These are phyloP conservation scores for Anacardium occidentale DNA, from an alignment of 345 rosid species.

Conservation along the genomic window DNA sequence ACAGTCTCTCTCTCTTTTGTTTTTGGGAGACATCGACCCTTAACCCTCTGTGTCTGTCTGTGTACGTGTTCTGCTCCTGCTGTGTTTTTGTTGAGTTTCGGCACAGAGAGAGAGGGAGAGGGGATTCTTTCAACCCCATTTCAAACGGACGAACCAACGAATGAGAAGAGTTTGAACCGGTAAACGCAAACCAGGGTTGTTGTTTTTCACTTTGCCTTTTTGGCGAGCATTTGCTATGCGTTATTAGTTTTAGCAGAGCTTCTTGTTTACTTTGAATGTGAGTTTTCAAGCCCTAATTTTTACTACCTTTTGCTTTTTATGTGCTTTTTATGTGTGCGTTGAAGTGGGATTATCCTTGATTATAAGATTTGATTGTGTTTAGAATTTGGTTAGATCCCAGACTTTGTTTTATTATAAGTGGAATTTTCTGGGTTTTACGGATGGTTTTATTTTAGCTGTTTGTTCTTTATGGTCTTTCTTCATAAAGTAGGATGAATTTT, in stretches of 20 bases:
- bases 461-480: background rate
- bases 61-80: background rate
- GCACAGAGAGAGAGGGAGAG: background rate
- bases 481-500: background rate
- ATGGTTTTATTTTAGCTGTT: background rate
- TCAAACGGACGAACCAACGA: background rate
- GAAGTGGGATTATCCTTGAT: background rate
- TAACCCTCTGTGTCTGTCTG: background rate
- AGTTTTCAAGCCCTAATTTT: conserved; percentile 18
- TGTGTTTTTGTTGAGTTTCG: background rate
- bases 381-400: conserved; percentile 4
- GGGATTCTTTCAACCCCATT: background rate
- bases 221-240: background rate
- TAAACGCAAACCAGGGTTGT: background rate
- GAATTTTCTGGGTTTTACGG: conserved; percentile 1
- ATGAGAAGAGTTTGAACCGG: background rate
- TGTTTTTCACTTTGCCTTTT: background rate
- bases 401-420: background rate
- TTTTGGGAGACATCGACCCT: conserved; percentile 14
- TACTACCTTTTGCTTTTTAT: background rate
- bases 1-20: background rate
- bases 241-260: background rate
- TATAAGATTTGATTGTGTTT: background rate
- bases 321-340: background rate
- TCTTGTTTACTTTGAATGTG: conserved; percentile 11